These are phyloP conservation scores for Casuarina cunninghamiana DNA, from an alignment of 306 rosid species.

Conservation along the genomic window DNA sequence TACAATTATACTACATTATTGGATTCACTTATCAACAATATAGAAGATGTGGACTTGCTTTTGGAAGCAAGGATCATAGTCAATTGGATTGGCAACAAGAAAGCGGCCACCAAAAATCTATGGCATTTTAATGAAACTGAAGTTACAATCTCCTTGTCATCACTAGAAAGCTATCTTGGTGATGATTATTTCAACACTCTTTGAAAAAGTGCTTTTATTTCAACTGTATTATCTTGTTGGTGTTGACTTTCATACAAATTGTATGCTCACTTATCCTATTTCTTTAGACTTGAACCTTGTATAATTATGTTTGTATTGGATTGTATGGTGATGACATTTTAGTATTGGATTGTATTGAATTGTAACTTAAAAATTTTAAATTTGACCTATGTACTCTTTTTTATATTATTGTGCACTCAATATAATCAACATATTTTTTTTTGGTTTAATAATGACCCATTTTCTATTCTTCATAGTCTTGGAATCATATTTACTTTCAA, in stretches of 20 bases:
- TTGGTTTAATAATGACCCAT: no score
- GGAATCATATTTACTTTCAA: no score
- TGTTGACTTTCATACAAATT: conserved; percentile 28
- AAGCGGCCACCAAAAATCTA: conserved; percentile 10
- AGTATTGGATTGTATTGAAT: no score
- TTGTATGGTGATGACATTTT: no score
- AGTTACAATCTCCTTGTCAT: background rate
- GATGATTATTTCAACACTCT: background rate
- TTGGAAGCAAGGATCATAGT: conserved; percentile 22
- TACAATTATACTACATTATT: background rate
- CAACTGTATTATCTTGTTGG: conserved; percentile 1
- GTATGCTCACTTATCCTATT: background rate
- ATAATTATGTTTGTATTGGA: no score
- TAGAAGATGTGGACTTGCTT: conserved; percentile 20
- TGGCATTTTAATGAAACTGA: rapidly evolving
- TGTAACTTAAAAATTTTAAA: no score
- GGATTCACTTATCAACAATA: background rate
- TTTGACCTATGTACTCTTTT: no score
- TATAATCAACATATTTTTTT: no score
- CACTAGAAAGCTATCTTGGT: background rate
- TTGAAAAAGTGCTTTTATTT: background rate
- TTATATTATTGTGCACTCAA: no score
- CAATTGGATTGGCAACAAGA: conserved; percentile 26
- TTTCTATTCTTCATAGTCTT: no score
- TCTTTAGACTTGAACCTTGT: no score